phyloP scores from a whole-genome alignment of 2,329 filamentous ascomycete genomes.

The Colletotrichum euphorbiae region DNA sequence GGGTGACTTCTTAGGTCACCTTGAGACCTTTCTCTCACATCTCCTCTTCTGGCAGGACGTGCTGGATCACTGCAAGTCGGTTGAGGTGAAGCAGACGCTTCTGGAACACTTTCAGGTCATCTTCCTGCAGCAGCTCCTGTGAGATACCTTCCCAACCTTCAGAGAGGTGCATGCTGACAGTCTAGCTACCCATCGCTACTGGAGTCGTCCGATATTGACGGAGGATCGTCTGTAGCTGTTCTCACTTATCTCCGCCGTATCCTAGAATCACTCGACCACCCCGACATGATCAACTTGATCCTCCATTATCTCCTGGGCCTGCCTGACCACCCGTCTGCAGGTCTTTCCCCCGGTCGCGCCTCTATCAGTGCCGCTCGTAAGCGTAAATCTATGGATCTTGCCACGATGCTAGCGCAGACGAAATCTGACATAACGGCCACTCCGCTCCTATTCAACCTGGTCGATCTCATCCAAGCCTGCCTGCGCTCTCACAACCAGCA shows the following conservation, averaged over 20 bases:
- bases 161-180: slow-evolving; percentile 36
- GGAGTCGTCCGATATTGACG: slow-evolving; percentile 96
- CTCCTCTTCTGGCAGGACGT: slow-evolving; percentile 98
- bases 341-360: slow-evolving; percentile 56
- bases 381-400: slow-evolving; percentile 88
- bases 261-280: slow-evolving; percentile 90
- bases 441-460: slow-evolving; percentile 90
- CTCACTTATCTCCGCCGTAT: slow-evolving; percentile 93
- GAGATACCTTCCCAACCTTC: slow-evolving; percentile 48
- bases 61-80: slow-evolving; percentile 91
- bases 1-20: slow-evolving; percentile 82
- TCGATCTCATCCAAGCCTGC: slow-evolving; percentile 89
- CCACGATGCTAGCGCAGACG: slow-evolving; percentile 77
- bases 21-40: slow-evolving; percentile 94
- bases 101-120: slow-evolving; percentile 97
- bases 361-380: slow-evolving; percentile 77
- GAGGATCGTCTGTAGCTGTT: slow-evolving; percentile 95
- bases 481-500: slow-evolving; percentile 86
- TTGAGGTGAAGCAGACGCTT: slow-evolving; percentile 91
- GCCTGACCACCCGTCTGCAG: slow-evolving; percentile 64
- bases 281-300: slow-evolving; percentile 93
- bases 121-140: slow-evolving; percentile 94
- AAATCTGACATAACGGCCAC: slow-evolving; percentile 80
- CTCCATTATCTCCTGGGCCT: slow-evolving; percentile 91
- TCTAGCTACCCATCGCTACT: slow-evolving; percentile 90